Base-by-base conservation (phyloP, 2,329 filamentous ascomycete species). In the Colletotrichum horii region DNA sequence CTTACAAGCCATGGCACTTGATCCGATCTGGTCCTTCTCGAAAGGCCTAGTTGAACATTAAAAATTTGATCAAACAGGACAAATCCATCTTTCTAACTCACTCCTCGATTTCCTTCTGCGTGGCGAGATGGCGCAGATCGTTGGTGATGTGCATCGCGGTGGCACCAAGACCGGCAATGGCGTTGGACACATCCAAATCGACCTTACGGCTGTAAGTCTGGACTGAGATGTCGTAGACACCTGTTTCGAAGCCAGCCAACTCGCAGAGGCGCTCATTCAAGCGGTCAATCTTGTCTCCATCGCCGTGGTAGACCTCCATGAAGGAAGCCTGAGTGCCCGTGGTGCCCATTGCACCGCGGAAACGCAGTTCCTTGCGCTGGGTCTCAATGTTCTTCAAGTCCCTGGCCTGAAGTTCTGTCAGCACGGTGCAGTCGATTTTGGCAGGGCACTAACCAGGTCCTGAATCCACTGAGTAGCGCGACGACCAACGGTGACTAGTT, bases 91-190 rank as follows among this genome's bases (percentile, higher is more conserved):
- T 52, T n/a, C 1, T 22, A 52, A 52, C 43, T 52, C 43, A 52
- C 87, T 96, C 94, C 82, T 97, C 96, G 74, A 97, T 88, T 84
- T 97, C 95, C 88, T 98, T 97, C 85, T 92, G 90, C 80, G 90
- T 88, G 8, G 93, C 93, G 64, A 96, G 87, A 81, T 95, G 93
- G 65, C 94, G 89, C 78, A 97, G 94, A 80, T 96, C 94, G 62
- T 90, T 89, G 65, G 91, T 91, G 76, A 97, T 96, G 75, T 93
- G 91, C 81, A 82, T 80, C 1, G 92, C 94, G 0, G 95, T 95
- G n/a, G 95, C 90, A 28, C 94, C 96, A 67, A 98, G 92, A 2
- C 92, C 94, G 36, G 91, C 89, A 38, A 98, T 87, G n/a, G 94
- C 95, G 81, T 97, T 96, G 80, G 93, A 90, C n/a, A 98, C 88